Percentiles rank a stretch among this genome's conserved stretches.
Conservation (phyloP, 306 rosid species). For the Dalbergia cochinchinensis region DNA sequence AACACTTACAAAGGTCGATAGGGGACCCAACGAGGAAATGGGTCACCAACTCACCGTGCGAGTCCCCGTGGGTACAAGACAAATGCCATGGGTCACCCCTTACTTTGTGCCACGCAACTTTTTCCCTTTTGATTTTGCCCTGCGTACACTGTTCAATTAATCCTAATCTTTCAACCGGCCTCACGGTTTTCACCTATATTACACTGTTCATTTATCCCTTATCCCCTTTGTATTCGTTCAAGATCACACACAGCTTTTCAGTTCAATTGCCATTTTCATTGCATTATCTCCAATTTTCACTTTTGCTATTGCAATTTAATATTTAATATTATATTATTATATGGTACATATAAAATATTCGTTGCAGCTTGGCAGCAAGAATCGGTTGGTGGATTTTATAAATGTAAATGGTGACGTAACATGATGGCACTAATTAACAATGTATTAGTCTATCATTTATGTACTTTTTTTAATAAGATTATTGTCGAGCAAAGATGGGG, state of each 20-base stretch:
- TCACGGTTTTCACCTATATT: conserved; percentile 45
- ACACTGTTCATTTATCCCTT: conserved; percentile 64
- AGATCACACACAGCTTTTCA: conserved; percentile 42
- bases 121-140: conserved; percentile 24
- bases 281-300: conserved; percentile 38
- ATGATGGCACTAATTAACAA: conserved; percentile 6
- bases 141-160: neutral
- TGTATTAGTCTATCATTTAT: conserved; percentile 28
- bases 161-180: conserved; percentile 4
- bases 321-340: neutral
- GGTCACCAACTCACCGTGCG: conserved; percentile 51
- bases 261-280: conserved; percentile 23
- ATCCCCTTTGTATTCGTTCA: conserved; percentile 30
- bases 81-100: conserved; percentile 44
- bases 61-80: conserved; percentile 32
- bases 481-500: neutral
- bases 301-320: conserved; percentile 20
- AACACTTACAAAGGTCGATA: conserved; percentile 55
- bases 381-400: conserved; percentile 45
- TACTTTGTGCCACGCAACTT: conserved; percentile 56
- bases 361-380: conserved; percentile 32
- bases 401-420: conserved; percentile 42
- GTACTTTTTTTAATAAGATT: neutral
- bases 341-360: neutral
- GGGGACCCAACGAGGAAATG: conserved; percentile 57